Conservation (phyloP, 305 asterid species). For the Fraxinus angustifolia region DNA sequence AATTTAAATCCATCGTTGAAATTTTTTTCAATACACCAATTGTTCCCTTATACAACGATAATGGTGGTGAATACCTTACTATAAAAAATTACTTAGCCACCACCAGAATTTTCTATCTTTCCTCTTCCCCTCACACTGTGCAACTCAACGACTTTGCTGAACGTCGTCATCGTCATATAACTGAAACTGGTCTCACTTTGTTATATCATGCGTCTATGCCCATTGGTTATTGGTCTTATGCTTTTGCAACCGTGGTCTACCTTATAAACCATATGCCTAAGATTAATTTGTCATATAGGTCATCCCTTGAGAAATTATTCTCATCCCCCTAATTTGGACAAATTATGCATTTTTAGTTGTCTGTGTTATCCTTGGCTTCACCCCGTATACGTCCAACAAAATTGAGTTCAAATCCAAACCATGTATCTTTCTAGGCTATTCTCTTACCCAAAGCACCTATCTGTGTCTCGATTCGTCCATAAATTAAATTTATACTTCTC, state of each 20-base stretch:
- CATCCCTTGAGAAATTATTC: too few relatives aligned
- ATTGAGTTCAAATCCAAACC: too few relatives aligned
- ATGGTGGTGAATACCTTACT: neutral
- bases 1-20: neutral
- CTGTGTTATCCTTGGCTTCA: too few relatives aligned
- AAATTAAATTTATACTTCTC: too few relatives aligned
- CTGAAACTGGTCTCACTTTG: neutral
- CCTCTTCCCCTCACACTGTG: neutral
- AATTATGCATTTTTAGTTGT: too few relatives aligned
- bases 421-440: too few relatives aligned
- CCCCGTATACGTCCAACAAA: too few relatives aligned
- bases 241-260: neutral
- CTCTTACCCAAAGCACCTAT: too few relatives aligned
- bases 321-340: too few relatives aligned
- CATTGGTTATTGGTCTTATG: neutral
- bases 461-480: too few relatives aligned
- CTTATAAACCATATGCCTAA: neutral
- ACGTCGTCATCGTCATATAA: neutral
- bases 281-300: neutral
- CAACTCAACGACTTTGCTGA: neutral
- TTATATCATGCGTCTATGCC: neutral
- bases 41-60: neutral
- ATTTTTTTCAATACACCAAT: neutral
- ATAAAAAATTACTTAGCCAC: neutral
- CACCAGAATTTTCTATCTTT: neutral